Evolutionary conservation across 2,329 filamentous ascomycete species (phyloP).

Genomic region (Sarocladium brachiariae): DNA sequence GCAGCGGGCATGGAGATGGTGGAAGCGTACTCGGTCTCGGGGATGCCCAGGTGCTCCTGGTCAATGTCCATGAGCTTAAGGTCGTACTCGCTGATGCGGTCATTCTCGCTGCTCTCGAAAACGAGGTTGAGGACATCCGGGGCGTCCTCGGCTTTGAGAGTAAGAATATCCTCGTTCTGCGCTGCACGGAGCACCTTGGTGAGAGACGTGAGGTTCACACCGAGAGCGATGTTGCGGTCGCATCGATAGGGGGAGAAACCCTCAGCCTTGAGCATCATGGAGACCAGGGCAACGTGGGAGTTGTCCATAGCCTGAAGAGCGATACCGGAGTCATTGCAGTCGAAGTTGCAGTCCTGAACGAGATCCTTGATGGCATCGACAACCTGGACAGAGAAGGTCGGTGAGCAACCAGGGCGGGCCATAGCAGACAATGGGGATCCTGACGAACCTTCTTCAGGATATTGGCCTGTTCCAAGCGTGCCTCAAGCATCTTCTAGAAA

Average conservation of each 20-base stretch:
- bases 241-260: conserved; percentile 93
- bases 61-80: conserved; percentile 99
- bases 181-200: conserved; percentile 96
- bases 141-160: conserved; percentile 93
- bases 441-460: conserved; percentile 85
- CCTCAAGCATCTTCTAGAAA: conserved; percentile 72
- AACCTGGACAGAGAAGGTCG: conserved; percentile 49
- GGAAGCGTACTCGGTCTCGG: conserved; percentile 95
- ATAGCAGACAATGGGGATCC: neutral
- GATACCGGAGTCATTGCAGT: conserved; percentile 99
- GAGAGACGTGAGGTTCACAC: conserved; percentile 92
- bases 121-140: conserved; percentile 92
- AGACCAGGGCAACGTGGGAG: conserved; percentile 96
- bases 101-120: conserved; percentile 84
- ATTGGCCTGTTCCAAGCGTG: conserved; percentile 88
- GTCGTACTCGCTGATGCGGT: conserved; percentile 96
- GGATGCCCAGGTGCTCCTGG: conserved; percentile 97
- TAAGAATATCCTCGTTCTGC: conserved; percentile 89
- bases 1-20: conserved; percentile 80
- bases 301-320: conserved; percentile 99
- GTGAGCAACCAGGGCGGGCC: neutral
- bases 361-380: conserved; percentile 99
- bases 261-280: conserved; percentile 97
- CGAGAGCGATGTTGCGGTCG: conserved; percentile 97
- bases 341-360: conserved; percentile 99